These are phyloP conservation scores for Plasmodium coatneyi DNA, from an alignment of 169 alveolate genomes.

Conservation along the genomic window DNA sequence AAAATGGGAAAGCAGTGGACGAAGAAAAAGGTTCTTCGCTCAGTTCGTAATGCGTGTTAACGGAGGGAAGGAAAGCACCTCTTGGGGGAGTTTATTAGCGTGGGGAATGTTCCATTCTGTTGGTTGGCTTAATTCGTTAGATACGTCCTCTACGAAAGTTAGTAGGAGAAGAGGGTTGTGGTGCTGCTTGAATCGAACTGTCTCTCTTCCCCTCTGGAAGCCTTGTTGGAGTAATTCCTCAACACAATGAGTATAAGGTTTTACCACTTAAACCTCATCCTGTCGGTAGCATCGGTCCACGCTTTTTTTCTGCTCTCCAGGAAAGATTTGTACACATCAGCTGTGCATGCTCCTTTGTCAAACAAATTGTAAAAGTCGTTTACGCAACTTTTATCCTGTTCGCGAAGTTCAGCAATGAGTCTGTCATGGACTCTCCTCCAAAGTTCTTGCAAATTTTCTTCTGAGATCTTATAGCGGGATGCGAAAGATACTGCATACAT, in stretches of 20 bases:
- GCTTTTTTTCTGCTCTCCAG: background rate
- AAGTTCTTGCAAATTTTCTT: background rate
- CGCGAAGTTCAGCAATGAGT: conserved; percentile 9
- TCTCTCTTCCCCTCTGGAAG: background rate
- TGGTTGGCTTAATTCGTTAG: background rate
- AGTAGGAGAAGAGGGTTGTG: background rate
- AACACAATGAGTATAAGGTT: background rate
- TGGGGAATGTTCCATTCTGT: background rate
- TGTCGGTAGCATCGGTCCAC: background rate
- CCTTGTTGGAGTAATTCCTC: background rate
- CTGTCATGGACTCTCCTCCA: background rate
- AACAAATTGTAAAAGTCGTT: background rate
- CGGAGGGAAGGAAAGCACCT: background rate
- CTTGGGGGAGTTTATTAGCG: background rate
- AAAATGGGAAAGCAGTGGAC: background rate
- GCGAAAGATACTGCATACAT: background rate
- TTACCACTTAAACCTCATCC: conserved; percentile 6
- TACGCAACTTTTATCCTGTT: background rate
- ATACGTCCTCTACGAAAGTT: background rate
- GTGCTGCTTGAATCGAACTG: background rate
- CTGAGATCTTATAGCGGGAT: conserved; percentile 3
- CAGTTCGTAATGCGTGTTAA: background rate
- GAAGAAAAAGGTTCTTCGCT: background rate
- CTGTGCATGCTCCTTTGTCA: conserved; percentile 19
- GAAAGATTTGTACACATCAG: conserved; percentile 5